Conservation (phyloP, 139 green algal genomes). For the Pseudopediastrum boryanum region DNA sequence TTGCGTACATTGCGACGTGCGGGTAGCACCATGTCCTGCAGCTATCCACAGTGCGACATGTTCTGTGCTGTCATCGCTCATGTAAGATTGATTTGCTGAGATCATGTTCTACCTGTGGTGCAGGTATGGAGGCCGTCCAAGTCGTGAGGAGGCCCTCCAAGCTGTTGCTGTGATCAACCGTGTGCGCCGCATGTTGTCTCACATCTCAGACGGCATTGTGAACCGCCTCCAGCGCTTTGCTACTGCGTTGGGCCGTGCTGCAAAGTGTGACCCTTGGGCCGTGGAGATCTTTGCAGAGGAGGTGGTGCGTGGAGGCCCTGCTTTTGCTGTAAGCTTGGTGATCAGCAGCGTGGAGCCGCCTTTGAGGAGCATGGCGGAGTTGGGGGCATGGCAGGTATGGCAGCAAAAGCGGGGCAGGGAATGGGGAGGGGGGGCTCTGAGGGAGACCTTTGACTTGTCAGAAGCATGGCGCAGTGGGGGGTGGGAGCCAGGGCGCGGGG, state of each 20-base stretch:
- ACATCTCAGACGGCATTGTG: slow-evolving; percentile 63
- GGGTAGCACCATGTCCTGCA: too few relatives aligned
- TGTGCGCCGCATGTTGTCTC: slow-evolving; percentile 64
- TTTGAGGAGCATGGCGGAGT: slow-evolving; percentile 80
- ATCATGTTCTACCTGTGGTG: too few relatives aligned
- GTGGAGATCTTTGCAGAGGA: slow-evolving; percentile 95
- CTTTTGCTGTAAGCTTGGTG: slow-evolving; percentile 90
- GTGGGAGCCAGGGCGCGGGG: too few relatives aligned
- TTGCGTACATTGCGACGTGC: too few relatives aligned
- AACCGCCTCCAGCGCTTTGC: slow-evolving; percentile 60
- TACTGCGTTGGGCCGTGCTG: slow-evolving; percentile 68
- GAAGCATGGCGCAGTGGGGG: too few relatives aligned
- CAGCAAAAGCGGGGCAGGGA: too few relatives aligned
- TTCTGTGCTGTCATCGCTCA: too few relatives aligned
- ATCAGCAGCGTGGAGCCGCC: slow-evolving; percentile 78
- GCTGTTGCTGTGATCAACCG: slow-evolving; percentile 90
- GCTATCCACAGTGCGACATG: too few relatives aligned
- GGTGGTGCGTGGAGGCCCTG: slow-evolving; percentile 81
- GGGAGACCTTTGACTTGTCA: too few relatives aligned
- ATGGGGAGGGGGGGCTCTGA: too few relatives aligned
- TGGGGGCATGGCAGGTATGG: slow-evolving; percentile 91
- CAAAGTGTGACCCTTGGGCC: slow-evolving; percentile 88
- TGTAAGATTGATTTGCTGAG: too few relatives aligned
- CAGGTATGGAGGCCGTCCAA: slow-evolving; percentile 65
- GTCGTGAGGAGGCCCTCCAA: slow-evolving; percentile 86